phyloP scores from a whole-genome alignment of 768 basidiomycete genomes.

The Coprinopsis strossmayeri region DNA sequence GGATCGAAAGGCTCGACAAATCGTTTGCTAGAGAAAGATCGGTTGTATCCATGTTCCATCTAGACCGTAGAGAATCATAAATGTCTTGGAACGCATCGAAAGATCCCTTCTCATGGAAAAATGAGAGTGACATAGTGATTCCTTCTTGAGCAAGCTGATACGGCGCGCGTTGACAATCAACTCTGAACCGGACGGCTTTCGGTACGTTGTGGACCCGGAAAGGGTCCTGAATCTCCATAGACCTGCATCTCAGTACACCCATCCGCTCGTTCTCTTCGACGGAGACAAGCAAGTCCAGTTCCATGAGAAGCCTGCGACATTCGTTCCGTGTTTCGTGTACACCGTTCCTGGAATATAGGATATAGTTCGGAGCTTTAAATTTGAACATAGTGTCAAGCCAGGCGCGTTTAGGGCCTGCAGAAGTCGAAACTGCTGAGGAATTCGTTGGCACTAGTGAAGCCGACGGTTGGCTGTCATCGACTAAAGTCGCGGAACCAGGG shows the following conservation, averaged over 20 bases:
- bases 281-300: slow-evolving; percentile 62
- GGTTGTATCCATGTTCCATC: slow-evolving; percentile 59
- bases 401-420: slow-evolving; percentile 58
- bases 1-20: neutral
- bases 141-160: slow-evolving; percentile 36
- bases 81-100: slow-evolving; percentile 74
- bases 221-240: slow-evolving; percentile 60
- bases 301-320: slow-evolving; percentile 66
- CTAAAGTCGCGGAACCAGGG: slow-evolving; percentile 18
- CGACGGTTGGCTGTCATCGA: neutral
- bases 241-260: slow-evolving; percentile 69
- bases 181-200: slow-evolving; percentile 65
- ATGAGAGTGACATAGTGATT: slow-evolving; percentile 46
- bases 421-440: slow-evolving; percentile 12
- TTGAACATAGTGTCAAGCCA: slow-evolving; percentile 92
- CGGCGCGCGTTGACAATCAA: slow-evolving; percentile 25
- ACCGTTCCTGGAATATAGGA: slow-evolving; percentile 53
- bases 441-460: slow-evolving; percentile 14
- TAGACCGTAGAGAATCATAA: slow-evolving; percentile 53
- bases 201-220: slow-evolving; percentile 43
- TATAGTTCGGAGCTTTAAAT: slow-evolving; percentile 62
- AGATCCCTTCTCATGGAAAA: slow-evolving; percentile 86
- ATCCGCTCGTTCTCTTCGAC: slow-evolving; percentile 58
- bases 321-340: slow-evolving; percentile 63
- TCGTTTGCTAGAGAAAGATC: neutral